These are phyloP conservation scores for Tubosaeta sp. DNA, from an alignment of 768 basidiomycete species.

Conservation along the genomic window DNA sequence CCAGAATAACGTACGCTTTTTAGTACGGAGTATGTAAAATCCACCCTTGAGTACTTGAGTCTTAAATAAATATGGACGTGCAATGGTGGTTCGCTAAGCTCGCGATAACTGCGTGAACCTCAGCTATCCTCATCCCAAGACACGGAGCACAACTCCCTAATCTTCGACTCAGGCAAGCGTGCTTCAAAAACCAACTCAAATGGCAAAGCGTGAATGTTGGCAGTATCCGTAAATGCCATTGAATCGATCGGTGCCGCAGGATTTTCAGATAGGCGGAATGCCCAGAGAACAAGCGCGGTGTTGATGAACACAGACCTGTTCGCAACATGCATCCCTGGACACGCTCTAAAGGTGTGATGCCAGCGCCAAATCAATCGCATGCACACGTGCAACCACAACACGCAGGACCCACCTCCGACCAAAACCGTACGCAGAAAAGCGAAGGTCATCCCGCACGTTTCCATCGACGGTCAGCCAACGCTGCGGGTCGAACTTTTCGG, in stretches of 20 bases:
- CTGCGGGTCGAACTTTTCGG: constrained; percentile 50
- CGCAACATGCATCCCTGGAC: constrained; percentile 35
- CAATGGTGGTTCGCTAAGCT: too few relatives aligned
- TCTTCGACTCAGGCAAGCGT: not conserved
- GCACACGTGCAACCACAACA: not conserved
- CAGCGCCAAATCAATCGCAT: not conserved
- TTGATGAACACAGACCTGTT: constrained; percentile 55
- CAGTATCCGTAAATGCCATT: constrained; percentile 46
- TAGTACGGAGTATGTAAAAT: too few relatives aligned
- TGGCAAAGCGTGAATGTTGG: constrained; percentile 4
- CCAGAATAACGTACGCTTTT: too few relatives aligned
- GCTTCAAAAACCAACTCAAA: constrained; percentile 11
- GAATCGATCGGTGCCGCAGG: constrained; percentile 52
- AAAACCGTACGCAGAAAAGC: constrained; percentile 33
- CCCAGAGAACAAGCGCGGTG: constrained; percentile 58
- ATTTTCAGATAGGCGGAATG: constrained; percentile 50
- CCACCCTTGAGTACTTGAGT: too few relatives aligned
- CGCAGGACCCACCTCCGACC: constrained; percentile 23
- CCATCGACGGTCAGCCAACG: constrained; percentile 41
- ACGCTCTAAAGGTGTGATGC: constrained; percentile 2
- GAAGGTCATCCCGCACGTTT: constrained; percentile 22
- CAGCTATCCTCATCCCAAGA: not conserved
- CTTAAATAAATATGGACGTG: too few relatives aligned
- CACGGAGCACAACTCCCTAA: constrained; percentile 6
- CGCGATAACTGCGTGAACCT: too few relatives aligned